These are phyloP conservation scores for Russula sp. DNA, from an alignment of 768 basidiomycete genomes.

Conservation along the genomic window DNA sequence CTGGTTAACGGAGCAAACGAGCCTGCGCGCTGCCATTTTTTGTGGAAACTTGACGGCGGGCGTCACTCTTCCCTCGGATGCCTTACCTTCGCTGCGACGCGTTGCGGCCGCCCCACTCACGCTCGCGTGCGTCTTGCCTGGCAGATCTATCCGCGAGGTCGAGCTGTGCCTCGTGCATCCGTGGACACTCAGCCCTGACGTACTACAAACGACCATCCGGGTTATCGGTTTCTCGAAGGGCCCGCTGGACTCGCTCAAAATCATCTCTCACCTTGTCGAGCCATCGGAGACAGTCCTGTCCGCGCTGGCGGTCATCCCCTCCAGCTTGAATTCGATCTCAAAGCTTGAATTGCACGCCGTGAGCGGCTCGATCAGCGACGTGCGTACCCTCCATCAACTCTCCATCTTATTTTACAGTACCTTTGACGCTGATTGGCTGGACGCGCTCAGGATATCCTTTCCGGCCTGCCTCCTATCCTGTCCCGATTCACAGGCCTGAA, in stretches of 20 bases:
- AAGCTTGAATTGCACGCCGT: slow-evolving; percentile 27
- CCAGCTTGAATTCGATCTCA: slow-evolving; percentile 22
- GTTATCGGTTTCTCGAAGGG: slow-evolving; percentile 26
- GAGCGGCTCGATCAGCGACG: slow-evolving; percentile 26
- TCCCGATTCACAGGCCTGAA: slow-evolving; percentile 25
- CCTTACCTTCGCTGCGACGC: slow-evolving; percentile 26
- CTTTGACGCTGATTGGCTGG: slow-evolving; percentile 2
- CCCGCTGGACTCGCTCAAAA: slow-evolving; percentile 26
- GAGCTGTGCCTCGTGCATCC: slow-evolving; percentile 29
- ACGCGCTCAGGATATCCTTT: slow-evolving; percentile 25
- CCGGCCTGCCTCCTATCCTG: slow-evolving; percentile 24
- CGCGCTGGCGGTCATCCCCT: slow-evolving; percentile 25
- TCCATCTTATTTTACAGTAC: too few species aligned
- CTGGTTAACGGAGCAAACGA: slow-evolving; percentile 26
- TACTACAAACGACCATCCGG: slow-evolving; percentile 25
- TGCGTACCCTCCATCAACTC: slow-evolving; percentile 2
- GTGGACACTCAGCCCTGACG: slow-evolving; percentile 27
- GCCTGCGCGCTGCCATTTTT: slow-evolving; percentile 26
- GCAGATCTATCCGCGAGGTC: slow-evolving; percentile 26
- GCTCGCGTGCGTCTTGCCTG: slow-evolving; percentile 27
- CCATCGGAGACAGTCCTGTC: slow-evolving; percentile 22
- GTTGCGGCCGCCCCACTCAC: slow-evolving; percentile 29
- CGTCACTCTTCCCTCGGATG: slow-evolving; percentile 18
- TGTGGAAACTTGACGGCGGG: slow-evolving; percentile 24
- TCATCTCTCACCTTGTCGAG: slow-evolving; percentile 25